phyloP scores from a whole-genome alignment of 305 asterid genomes.

The Fraxinus floribunda region DNA sequence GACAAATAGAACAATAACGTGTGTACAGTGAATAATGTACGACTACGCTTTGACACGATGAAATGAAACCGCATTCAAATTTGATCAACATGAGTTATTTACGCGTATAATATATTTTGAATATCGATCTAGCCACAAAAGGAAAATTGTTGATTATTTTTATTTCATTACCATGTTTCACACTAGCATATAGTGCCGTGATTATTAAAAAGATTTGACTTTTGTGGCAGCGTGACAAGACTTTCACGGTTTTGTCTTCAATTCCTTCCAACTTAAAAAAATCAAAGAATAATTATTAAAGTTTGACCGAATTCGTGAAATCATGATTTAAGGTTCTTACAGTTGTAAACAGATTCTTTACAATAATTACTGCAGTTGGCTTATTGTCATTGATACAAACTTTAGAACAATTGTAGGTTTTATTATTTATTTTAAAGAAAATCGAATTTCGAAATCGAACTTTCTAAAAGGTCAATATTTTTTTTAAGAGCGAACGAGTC shows the following conservation, averaged over 20 bases:
- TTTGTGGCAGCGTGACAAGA: slow-evolving; percentile 2
- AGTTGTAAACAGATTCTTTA: background rate
- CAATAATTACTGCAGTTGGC: background rate
- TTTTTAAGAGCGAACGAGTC: background rate
- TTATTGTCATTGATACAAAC: background rate
- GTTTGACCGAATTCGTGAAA: background rate
- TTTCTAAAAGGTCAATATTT: background rate
- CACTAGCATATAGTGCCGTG: background rate
- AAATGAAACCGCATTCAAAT: background rate
- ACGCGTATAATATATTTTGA: background rate
- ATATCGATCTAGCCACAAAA: background rate
- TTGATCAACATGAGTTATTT: background rate
- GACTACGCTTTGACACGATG: background rate
- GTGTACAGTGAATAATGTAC: background rate
- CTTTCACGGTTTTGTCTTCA: background rate
- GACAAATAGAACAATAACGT: too few species aligned
- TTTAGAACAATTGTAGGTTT: background rate
- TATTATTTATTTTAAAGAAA: background rate
- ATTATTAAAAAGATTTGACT: background rate
- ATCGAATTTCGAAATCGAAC: background rate
- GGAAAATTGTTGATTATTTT: background rate
- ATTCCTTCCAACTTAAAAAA: background rate
- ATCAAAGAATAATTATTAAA: background rate
- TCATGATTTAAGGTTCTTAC: background rate
- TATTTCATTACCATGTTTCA: background rate